Evolutionary conservation across 768 basidiomycete species (phyloP).

Genomic region (Kwoniella dejecticola): DNA sequence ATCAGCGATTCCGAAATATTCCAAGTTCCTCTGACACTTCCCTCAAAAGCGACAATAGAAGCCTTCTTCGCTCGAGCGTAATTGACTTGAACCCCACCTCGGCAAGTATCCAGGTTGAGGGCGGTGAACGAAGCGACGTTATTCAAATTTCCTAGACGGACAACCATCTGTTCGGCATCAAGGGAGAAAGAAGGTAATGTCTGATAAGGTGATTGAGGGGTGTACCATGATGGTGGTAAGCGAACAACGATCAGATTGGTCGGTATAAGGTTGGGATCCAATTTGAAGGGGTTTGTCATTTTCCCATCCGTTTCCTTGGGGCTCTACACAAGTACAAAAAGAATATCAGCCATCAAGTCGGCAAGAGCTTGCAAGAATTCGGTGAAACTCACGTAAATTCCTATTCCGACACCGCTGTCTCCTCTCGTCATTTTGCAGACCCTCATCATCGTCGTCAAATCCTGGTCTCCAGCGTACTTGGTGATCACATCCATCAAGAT

Average conservation of each 20-base stretch:
- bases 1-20: conserved; percentile 46
- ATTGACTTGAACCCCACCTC: conserved; percentile 40
- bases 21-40: conserved; percentile 42
- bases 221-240: conserved; percentile 34
- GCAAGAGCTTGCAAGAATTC: background rate
- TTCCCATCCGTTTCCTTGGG: conserved; percentile 46
- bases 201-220: conserved; percentile 2
- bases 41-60: conserved; percentile 31
- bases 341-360: background rate
- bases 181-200: conserved; percentile 31
- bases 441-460: conserved; percentile 29
- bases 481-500: conserved; percentile 50
- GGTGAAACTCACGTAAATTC: conserved; percentile 45
- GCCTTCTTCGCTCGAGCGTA: conserved; percentile 42
- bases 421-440: conserved; percentile 44
- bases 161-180: conserved; percentile 40
- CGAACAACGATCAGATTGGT: conserved; percentile 38
- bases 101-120: conserved; percentile 23
- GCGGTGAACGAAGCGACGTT: conserved; percentile 36
- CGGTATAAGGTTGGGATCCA: conserved; percentile 39
- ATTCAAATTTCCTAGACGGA: conserved; percentile 42
- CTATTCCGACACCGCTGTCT: conserved; percentile 42
- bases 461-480: conserved; percentile 34
- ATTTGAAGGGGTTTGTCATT: conserved; percentile 33
- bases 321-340: conserved; percentile 23